These are phyloP conservation scores for Rubia tinctorum DNA, from an alignment of 305 asterid species.

Conservation along the genomic window DNA sequence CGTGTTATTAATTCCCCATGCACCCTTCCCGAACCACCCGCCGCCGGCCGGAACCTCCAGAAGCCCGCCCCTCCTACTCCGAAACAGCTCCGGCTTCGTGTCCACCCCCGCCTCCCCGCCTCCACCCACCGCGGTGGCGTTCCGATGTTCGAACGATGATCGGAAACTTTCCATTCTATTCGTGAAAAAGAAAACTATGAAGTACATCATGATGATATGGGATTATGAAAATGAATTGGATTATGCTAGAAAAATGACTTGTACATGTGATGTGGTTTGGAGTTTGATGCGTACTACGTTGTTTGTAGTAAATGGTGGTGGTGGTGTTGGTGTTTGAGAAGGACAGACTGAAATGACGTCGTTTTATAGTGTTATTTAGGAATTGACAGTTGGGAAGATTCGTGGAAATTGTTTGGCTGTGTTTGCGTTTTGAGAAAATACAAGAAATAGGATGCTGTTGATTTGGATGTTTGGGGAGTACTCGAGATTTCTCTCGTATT, in stretches of 20 bases:
- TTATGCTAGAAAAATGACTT: not conserved
- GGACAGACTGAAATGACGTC: not conserved
- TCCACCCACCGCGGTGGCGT: not conserved
- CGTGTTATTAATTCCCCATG: not conserved
- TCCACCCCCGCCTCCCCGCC: not conserved
- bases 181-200: not conserved
- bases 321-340: no score
- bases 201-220: conserved; percentile 1
- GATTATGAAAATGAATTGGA: no score
- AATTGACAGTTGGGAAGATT: not conserved
- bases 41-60: not conserved
- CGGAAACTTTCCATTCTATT: conserved; percentile 7
- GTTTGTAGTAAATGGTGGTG: not conserved
- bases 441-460: not conserved
- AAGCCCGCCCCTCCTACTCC: not conserved
- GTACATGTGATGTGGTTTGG: not conserved
- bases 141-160: conserved; percentile 1
- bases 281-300: no score
- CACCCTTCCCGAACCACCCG: not conserved
- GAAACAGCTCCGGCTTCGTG: not conserved
- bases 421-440: not conserved
- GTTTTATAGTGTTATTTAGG: not conserved
- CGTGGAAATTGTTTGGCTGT: not conserved
- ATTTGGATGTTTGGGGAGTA: not conserved
- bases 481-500: no score